Evolutionary conservation across 768 basidiomycete genomes (phyloP).

Genomic region (Chalciporus sphaerocephalus): DNA sequence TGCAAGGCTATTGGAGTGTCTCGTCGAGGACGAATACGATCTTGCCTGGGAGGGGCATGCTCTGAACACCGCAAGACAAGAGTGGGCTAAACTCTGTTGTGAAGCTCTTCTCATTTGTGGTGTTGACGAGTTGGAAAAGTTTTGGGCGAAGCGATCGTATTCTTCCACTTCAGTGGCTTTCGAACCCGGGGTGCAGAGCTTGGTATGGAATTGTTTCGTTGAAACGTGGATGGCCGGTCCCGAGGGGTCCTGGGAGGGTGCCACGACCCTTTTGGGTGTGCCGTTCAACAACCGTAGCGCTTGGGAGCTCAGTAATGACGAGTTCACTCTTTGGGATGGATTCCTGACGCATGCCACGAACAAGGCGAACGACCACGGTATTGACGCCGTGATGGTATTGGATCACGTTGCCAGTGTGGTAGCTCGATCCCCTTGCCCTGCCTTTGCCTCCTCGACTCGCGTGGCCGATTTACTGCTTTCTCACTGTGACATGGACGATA

Average conservation of each 20-base stretch:
- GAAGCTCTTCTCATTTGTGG: constrained; percentile 51
- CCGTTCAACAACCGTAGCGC: constrained; percentile 53
- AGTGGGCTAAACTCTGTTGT: constrained; percentile 60
- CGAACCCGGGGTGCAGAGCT: constrained; percentile 39
- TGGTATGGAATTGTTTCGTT: constrained; percentile 56
- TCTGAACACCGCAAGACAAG: constrained; percentile 41
- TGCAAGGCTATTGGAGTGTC: constrained; percentile 42
- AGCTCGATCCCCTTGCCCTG: constrained; percentile 36
- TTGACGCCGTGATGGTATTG: constrained; percentile 50
- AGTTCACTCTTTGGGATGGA: constrained; percentile 56
- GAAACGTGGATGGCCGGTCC: constrained; percentile 50
- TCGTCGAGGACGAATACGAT: constrained; percentile 46
- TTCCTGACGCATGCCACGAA: constrained; percentile 49
- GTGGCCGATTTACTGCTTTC: constrained; percentile 60
- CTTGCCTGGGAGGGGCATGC: constrained; percentile 42
- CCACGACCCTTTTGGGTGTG: constrained; percentile 46
- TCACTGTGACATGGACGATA: constrained; percentile 46
- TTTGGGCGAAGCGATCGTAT: constrained; percentile 41
- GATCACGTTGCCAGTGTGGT: constrained; percentile 52
- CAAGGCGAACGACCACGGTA: constrained; percentile 58
- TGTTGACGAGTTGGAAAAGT: constrained; percentile 42
- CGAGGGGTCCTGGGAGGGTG: constrained; percentile 51
- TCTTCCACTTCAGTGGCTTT: constrained; percentile 28
- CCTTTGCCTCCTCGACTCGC: constrained; percentile 43
- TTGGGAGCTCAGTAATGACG: constrained; percentile 54